A percentile compares a stretch with the other conserved stretches of the same genome.
Conservation (phyloP, 2,329 filamentous ascomycete genomes). For the Fusarium keratoplasticum region DNA sequence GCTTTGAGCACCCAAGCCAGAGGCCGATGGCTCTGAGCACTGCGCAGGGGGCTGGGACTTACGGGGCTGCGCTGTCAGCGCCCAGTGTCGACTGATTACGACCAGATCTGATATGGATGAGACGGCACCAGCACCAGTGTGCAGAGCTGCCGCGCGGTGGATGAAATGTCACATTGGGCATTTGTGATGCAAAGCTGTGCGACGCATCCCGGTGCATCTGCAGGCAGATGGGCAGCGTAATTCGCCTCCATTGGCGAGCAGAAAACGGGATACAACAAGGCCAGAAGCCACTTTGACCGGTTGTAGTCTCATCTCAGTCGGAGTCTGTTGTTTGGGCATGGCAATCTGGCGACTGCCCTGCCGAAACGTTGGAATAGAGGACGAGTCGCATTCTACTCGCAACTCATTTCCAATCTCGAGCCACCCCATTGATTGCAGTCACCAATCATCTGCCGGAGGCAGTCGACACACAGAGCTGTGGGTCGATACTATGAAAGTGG, state of each 20-base stretch:
- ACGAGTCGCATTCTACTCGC: background rate
- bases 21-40: conserved; percentile 8
- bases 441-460: background rate
- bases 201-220: conserved; percentile 28
- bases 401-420: background rate
- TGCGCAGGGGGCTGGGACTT: conserved; percentile 25
- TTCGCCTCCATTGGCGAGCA: conserved; percentile 8
- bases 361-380: background rate
- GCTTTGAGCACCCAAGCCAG: conserved; percentile 12
- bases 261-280: conserved; percentile 12
- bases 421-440: background rate
- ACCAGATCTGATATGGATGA: conserved; percentile 31
- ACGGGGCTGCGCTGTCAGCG: conserved; percentile 19
- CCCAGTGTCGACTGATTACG: conserved; percentile 26
- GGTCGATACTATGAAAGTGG: background rate
- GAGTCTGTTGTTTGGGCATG: background rate
- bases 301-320: conserved; percentile 12
- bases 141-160: conserved; percentile 23
- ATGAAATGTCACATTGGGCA: conserved; percentile 29
- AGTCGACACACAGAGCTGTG: background rate
- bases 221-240: conserved; percentile 13
- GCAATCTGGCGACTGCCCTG: background rate
- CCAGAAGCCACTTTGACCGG: background rate
- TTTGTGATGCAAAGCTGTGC: conserved; percentile 33
- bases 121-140: conserved; percentile 42